phyloP scores from a whole-genome alignment of 352 stramenopile genomes.

The Peronospora belbahrii region DNA sequence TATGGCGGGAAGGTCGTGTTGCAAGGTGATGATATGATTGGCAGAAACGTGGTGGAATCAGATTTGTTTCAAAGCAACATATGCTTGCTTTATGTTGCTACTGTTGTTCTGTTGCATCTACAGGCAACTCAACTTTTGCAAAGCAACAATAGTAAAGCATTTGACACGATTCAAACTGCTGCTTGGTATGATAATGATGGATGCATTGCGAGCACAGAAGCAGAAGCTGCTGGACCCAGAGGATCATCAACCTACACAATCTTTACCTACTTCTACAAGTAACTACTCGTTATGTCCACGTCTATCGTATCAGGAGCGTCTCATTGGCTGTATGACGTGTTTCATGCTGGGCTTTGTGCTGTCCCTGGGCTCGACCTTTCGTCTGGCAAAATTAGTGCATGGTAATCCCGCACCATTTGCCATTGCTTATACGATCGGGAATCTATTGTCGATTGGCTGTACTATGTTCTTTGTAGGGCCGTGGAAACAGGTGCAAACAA shows the following conservation, averaged over 20 bases:
- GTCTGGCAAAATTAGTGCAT: slow-evolving; percentile 60
- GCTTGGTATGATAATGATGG: too few relatives aligned
- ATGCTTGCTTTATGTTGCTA: background rate
- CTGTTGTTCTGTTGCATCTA: too few relatives aligned
- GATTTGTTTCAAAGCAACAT: slow-evolving; percentile 1
- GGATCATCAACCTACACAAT: slow-evolving; percentile 28
- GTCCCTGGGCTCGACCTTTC: slow-evolving; percentile 77
- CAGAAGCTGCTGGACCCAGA: slow-evolving; percentile 80
- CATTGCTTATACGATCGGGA: slow-evolving; percentile 81
- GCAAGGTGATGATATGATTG: background rate
- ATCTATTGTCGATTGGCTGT: slow-evolving; percentile 69
- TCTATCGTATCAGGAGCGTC: slow-evolving; percentile 76
- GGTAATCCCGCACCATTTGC: slow-evolving; percentile 79
- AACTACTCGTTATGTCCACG: slow-evolving; percentile 50
- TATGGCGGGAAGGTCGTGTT: too few relatives aligned
- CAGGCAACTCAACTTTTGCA: background rate
- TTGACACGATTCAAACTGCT: too few relatives aligned
- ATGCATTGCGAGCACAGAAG: slow-evolving; percentile 55
- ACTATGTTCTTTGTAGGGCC: slow-evolving; percentile 85
- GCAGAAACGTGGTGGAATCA: slow-evolving; percentile 1
- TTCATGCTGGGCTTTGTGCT: slow-evolving; percentile 77
- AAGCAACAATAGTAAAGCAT: too few relatives aligned
- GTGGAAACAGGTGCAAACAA: slow-evolving; percentile 71
- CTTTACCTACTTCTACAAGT: slow-evolving; percentile 19
- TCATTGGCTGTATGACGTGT: slow-evolving; percentile 75